Evolutionary conservation across 2,329 filamentous ascomycete genomes (phyloP), one percentile per base, ranked within the genome.

Genomic region (Thermomyces lanuginosus): DNA sequence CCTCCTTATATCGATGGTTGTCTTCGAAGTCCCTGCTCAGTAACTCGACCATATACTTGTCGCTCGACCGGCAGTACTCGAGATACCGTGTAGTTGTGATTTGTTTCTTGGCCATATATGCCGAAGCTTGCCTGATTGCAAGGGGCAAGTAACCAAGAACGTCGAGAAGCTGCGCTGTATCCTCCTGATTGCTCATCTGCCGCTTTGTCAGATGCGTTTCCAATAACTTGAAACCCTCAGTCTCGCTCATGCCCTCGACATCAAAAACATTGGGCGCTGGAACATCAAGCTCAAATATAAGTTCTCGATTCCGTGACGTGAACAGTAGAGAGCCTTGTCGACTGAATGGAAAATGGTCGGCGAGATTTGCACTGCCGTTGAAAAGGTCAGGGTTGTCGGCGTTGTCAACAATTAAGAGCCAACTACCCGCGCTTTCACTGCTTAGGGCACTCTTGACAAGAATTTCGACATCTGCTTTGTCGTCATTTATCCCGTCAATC

Each of bases 1-100:
- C n/a, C n/a, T n/a, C n/a, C n/a, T n/a, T n/a, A n/a, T n/a, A n/a
- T n/a, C n/a, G n/a, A n/a, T n/a, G n/a, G n/a, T n/a, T n/a, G n/a
- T n/a, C n/a, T n/a, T n/a, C n/a, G n/a, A n/a, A n/a, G n/a, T n/a
- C n/a, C n/a, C n/a, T n/a, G n/a, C n/a, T n/a, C n/a, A n/a, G n/a
- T n/a, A n/a, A n/a, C n/a, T n/a, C n/a, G n/a, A n/a, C n/a, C n/a
- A n/a, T n/a, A n/a, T n/a, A n/a, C n/a, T n/a, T n/a, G n/a, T n/a
- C n/a, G n/a, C n/a, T n/a, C n/a, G n/a, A n/a, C n/a, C n/a, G n/a
- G 22, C 42, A n/a, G 9, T 46, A 27, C 3, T 53, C 30, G 10
- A 53, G 43, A 8, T 31, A 40, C 37, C 20, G 44, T 42, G 25
- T 32, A 17, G n/a, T 54, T 43, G 34, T 42, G 49, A 21, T 45